A percentile compares a stretch with the other conserved stretches of the same genome.
Conservation (phyloP, 2,329 filamentous ascomycete species). For the Ophiosphaerella narmari region DNA sequence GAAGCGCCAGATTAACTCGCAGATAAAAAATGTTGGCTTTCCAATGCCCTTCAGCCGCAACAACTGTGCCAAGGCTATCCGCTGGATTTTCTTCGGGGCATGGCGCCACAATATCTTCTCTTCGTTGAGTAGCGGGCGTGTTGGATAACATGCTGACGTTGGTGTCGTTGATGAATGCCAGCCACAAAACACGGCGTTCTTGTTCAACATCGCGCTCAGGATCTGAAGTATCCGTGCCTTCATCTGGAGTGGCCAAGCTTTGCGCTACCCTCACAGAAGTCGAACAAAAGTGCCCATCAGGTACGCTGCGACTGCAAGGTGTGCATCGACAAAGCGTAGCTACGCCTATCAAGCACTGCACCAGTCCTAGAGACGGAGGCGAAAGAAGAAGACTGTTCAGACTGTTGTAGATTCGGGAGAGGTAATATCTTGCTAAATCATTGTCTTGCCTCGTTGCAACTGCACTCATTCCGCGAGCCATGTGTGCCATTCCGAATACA, state of each 20-base stretch:
- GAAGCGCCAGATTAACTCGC: slow-evolving; percentile 20
- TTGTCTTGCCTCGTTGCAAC: slow-evolving; percentile 23
- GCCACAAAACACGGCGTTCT: slow-evolving; percentile 29
- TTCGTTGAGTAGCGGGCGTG: slow-evolving; percentile 20
- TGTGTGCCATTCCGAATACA: slow-evolving; percentile 32
- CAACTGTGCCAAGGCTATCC: slow-evolving; percentile 20
- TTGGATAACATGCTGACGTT: slow-evolving; percentile 22
- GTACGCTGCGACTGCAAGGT: slow-evolving; percentile 7
- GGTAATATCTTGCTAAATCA: slow-evolving; percentile 27
- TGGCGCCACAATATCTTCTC: slow-evolving; percentile 19
- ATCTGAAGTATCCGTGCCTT: neutral
- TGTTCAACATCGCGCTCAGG: slow-evolving; percentile 19
- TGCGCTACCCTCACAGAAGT: slow-evolving; percentile 29
- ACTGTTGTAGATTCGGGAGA: slow-evolving; percentile 14
- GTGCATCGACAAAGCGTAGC: slow-evolving; percentile 20
- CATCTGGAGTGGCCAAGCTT: slow-evolving; percentile 24
- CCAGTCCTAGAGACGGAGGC: slow-evolving; percentile 21
- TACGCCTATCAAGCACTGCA: slow-evolving; percentile 29
- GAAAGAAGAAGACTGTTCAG: slow-evolving; percentile 21
- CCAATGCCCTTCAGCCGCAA: slow-evolving; percentile 26
- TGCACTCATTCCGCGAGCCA: slow-evolving; percentile 28
- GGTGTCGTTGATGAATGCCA: slow-evolving; percentile 27
- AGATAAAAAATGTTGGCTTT: slow-evolving; percentile 27
- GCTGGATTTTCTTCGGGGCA: slow-evolving; percentile 16
- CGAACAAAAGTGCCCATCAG: slow-evolving; percentile 22